Evolutionary conservation across 768 basidiomycete species (phyloP), one percentile per base, ranked within the genome.

Genomic region (Trametes elegans): DNA sequence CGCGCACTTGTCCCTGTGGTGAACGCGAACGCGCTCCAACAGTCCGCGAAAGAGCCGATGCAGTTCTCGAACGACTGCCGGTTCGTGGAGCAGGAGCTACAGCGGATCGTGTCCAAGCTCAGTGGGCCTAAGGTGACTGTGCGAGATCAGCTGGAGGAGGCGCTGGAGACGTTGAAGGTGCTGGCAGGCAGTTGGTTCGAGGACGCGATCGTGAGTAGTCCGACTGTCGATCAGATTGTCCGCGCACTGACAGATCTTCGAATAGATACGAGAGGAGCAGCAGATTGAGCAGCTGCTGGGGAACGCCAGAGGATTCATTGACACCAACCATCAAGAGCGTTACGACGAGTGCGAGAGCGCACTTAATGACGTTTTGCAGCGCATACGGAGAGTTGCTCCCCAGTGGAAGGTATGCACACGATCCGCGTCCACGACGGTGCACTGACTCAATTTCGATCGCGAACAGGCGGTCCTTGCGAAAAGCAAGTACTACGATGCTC

Each of bases 51-150:
- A 18, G 70, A 75, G 24, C 74, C 79, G 1, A 85, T 96, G 79
- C 81, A 82, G 44, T 88, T 88, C 66, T 84, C 90, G 16, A 97
- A 97, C 66, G 88, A 95, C 58, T 91, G 85, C 60, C 62, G 79
- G 19, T 90, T 87, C 66, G 76, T 95, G 24, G 76, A 76, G 27
- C 69, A 71, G 19, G 79, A 87, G 61, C 66, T 87, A 0, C 74
- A 73, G 53, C 73, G 73, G 26, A 58, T 83, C 19, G 70, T 50
- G 7, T 28, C 40, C 13, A 38, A 36, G 8, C 19, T 49, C 13
- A 44, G 26, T 3, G 47, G 49, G 11, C 29, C 59, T 2, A 36
- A 55, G 36, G 29, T 28, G 1, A n/a, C 52, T 2, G 68, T 79
- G 24, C 74, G 73, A 60, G 81, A 77, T 39, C 79, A 74, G 54